These are phyloP conservation scores for Hirschioporus abietinus DNA, from an alignment of 768 basidiomycete species.

Conservation along the genomic window DNA sequence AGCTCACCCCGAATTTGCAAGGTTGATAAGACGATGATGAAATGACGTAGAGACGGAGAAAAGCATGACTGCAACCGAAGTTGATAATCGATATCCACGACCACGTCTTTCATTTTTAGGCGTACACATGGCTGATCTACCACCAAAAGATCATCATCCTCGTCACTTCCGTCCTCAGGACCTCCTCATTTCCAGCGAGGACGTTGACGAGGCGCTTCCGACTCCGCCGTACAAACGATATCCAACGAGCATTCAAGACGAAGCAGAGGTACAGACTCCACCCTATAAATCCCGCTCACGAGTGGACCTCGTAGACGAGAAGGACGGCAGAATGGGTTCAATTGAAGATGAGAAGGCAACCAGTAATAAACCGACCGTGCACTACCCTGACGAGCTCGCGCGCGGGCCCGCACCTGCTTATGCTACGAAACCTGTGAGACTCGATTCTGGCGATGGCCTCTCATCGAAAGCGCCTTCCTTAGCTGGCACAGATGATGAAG, in stretches of 20 bases:
- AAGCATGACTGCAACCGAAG: neutral
- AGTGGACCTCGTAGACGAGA: neutral
- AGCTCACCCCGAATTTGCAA: neutral
- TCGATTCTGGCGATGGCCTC: constrained; percentile 15
- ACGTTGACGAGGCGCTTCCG: neutral
- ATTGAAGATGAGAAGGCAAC: constrained; percentile 16
- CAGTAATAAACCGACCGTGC: constrained; percentile 38
- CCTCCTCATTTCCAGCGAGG: neutral
- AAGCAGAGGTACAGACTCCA: neutral
- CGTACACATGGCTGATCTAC: neutral
- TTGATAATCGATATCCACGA: neutral
- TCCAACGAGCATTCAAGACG: neutral
- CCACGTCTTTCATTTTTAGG: neutral
- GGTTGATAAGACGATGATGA: neutral
- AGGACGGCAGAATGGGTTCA: neutral
- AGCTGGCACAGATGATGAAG: constrained; percentile 52
- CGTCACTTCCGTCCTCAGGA: neutral
- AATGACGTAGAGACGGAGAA: neutral
- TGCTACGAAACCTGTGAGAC: constrained; percentile 8
- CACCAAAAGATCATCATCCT: neutral
- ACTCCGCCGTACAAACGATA: neutral
- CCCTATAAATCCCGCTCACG: neutral
- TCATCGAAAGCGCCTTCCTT: constrained; percentile 38
- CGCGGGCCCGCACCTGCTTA: constrained; percentile 19
- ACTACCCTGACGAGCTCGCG: constrained; percentile 44